Base-by-base conservation (phyloP, 331 rosid species). In the Stylosanthes scabra region DNA sequence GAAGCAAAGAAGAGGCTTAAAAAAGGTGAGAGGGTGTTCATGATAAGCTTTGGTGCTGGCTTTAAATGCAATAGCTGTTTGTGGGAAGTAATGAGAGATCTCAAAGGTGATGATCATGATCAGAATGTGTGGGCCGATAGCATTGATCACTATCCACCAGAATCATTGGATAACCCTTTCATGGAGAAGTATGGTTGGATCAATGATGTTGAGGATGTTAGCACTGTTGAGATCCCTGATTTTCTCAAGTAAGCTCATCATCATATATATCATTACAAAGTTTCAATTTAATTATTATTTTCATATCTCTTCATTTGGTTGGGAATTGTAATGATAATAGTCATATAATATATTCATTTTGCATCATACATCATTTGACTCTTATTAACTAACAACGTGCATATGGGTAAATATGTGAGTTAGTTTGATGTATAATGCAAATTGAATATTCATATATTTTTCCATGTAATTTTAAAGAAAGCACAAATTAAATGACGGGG, bases 21-120 rank as follows among this genome's bases (percentile, higher is more conserved):
- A 66, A 87, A 83, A 64, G 93, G 92, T 0, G 85, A 88, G 5
- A 85, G 75, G 0, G 80, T 93, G 10, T 51, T 91, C 50, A 93
- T 93, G 98, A 86, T 91, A 70, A 93, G 96, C 59, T 93, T 93
- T 63, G 97, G 97, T 8, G 97, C 94, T 7, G 97, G 97, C 6
- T 91, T 93, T 77, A 93, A 93, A 81, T 93, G 98, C 74, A 93
- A 91, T 59, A 93, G 98, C 80, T 87, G 97, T 63, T 68, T 89
- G 61, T 88, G 96, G 91, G 94, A 93, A 71, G 98, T 91, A 11
- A 64, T 85, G 75, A 85, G 86, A 50, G 98, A 93, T 73, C 7
- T 88, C 37, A 34, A 34, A 34, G 85, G 81, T 3, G 75, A 34
- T 1, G 25, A 20, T 34, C 39, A 34, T 4, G 80, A 20, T 20